Percentiles rank a stretch among this genome's conserved stretches.
Evolutionary conservation across 2,329 filamentous ascomycete genomes (phyloP).

Genomic region (Sarocladium oryzae): DNA sequence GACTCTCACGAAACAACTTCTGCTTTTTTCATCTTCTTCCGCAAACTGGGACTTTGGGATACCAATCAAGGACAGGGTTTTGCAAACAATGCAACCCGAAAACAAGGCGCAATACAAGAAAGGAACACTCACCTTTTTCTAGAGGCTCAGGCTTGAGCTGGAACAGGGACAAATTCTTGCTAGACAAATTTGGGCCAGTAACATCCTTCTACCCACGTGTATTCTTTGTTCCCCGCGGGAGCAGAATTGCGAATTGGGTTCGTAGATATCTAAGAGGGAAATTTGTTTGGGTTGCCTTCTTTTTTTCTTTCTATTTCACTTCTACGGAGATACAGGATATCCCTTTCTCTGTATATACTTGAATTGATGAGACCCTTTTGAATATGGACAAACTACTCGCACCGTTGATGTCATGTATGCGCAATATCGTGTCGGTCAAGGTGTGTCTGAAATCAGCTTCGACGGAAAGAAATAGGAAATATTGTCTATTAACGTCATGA

Average conservation of each 20-base stretch:
- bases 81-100: neutral
- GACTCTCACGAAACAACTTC: conserved; percentile 2
- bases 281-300: neutral
- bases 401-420: too few species aligned
- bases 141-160: conserved; percentile 6
- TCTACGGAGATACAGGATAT: conserved; percentile 6
- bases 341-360: conserved; percentile 7
- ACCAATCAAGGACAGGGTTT: neutral
- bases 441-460: too few species aligned
- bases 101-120: too few species aligned
- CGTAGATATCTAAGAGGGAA: neutral
- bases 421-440: too few species aligned
- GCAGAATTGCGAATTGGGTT: too few species aligned
- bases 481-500: conserved; percentile 1
- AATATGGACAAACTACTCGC: too few species aligned
- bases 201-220: too few species aligned
- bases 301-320: neutral
- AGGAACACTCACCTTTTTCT: neutral
- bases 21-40: neutral
- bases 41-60: neutral
- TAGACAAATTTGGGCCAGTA: too few species aligned
- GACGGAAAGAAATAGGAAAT: neutral
- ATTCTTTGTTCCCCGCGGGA: too few species aligned
- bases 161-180: neutral
- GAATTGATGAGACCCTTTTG: neutral